Evolutionary conservation across 1,284 basidiomycete species (phyloP).

Genomic region (Rhodotorula sp.): DNA sequence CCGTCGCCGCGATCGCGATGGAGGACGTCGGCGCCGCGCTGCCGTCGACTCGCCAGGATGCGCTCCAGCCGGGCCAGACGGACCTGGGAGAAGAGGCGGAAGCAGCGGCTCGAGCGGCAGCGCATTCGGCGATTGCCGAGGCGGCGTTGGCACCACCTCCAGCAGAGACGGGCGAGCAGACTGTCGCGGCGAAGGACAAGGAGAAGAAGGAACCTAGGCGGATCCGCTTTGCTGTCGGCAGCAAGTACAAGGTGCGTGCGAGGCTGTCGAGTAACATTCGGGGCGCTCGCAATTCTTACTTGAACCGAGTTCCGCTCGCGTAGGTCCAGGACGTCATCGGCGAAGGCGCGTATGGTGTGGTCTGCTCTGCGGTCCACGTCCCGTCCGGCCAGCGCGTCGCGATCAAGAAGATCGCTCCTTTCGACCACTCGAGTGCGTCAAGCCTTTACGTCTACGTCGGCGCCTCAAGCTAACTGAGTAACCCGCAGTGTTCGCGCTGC

Average conservation of each 20-base stretch:
- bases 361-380: slow-evolving; percentile 52
- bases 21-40: slow-evolving; percentile 4
- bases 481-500: slow-evolving; percentile 70
- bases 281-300: too few species aligned
- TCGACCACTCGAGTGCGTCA: slow-evolving; percentile 68
- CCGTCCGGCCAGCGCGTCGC: slow-evolving; percentile 52
- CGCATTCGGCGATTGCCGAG: background rate
- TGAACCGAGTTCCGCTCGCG: too few species aligned
- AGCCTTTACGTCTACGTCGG: background rate
- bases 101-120: background rate
- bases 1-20: slow-evolving; percentile 1
- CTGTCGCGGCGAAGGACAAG: background rate
- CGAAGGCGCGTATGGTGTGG: slow-evolving; percentile 55
- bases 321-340: slow-evolving; percentile 53
- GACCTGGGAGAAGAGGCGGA: background rate
- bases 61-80: background rate
- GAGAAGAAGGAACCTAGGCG: slow-evolving; percentile 31
- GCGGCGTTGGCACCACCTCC: background rate
- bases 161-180: background rate
- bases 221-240: slow-evolving; percentile 42
- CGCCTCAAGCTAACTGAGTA: background rate
- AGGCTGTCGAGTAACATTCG: too few species aligned
- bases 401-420: slow-evolving; percentile 70
- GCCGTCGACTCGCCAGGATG: background rate
- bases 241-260: slow-evolving; percentile 35